These are phyloP conservation scores for Neurospora cerealis DNA, from an alignment of 495 filamentous ascomycete species.

Conservation along the genomic window DNA sequence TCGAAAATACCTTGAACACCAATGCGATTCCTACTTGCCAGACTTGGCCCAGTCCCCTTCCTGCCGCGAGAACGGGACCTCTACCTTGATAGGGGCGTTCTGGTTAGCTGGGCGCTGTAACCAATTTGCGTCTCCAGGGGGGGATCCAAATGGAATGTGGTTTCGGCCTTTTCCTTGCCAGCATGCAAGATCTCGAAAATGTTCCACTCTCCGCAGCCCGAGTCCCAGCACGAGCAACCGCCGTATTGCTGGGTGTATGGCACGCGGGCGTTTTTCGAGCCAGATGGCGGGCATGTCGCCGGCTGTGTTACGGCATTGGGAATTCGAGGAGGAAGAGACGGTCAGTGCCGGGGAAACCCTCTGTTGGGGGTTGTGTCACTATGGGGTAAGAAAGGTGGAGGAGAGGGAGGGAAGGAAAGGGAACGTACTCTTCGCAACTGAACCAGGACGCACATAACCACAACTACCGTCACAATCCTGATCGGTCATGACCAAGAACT, in stretches of 20 bases:
- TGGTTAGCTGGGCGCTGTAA: not conserved
- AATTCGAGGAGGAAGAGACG: constrained; percentile 63
- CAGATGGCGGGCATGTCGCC: constrained; percentile 57
- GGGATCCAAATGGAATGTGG: constrained; percentile 43
- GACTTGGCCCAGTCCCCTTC: too few species aligned
- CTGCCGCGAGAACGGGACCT: too few species aligned
- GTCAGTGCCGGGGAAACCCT: constrained; percentile 52
- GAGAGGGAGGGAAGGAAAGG: too few species aligned
- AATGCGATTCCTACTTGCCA: too few species aligned
- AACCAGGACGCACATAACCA: not conserved
- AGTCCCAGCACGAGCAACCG: constrained; percentile 56
- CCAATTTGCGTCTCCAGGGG: constrained; percentile 34
- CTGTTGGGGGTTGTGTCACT: too few species aligned
- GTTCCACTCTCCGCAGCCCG: constrained; percentile 61
- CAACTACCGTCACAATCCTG: not conserved
- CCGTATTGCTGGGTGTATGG: constrained; percentile 55
- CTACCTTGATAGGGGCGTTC: not conserved
- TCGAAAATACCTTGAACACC: too few species aligned
- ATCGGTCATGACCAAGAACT: not conserved
- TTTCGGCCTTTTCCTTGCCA: constrained; percentile 40
- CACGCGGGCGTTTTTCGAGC: constrained; percentile 61
- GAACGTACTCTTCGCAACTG: too few species aligned
- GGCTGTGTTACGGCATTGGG: constrained; percentile 44
- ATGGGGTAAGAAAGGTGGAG: too few species aligned
- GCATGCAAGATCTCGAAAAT: constrained; percentile 53